phyloP scores from a whole-genome alignment of 75 land plant species.

The Gnetum montanum region DNA sequence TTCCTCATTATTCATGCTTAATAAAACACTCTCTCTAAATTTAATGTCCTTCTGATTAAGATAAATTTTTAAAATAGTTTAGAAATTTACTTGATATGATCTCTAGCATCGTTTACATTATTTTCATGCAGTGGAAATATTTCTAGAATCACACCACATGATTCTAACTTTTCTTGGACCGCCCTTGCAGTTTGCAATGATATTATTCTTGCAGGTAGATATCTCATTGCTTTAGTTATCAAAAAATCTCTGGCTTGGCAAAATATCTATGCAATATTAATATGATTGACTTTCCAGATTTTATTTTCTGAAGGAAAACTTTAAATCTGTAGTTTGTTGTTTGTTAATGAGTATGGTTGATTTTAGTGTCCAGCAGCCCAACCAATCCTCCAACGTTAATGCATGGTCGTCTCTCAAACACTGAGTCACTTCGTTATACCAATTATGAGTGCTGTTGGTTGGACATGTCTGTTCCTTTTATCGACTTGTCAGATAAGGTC shows the following conservation, averaged over 20 bases:
- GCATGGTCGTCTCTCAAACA: constrained; percentile 28
- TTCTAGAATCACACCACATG: constrained; percentile 47
- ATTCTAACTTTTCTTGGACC: constrained; percentile 66
- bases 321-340: too few relatives aligned
- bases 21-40: too few relatives aligned
- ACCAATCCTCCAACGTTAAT: constrained; percentile 56
- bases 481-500: constrained; percentile 59
- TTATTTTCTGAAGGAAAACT: too few relatives aligned
- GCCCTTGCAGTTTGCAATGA: constrained; percentile 64
- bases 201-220: constrained; percentile 73
- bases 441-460: constrained; percentile 52
- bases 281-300: too few relatives aligned
- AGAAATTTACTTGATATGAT: too few relatives aligned
- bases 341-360: too few relatives aligned
- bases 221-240: neutral
- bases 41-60: too few relatives aligned
- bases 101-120: too few relatives aligned
- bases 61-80: too few relatives aligned
- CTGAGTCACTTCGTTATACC: constrained; percentile 6
- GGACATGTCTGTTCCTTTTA: constrained; percentile 44
- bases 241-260: too few relatives aligned
- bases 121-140: constrained; percentile 47
- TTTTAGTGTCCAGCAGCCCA: constrained; percentile 60
- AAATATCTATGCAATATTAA: too few relatives aligned
- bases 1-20: neutral